Evolutionary conservation across 441 rosid species (phyloP).

Genomic region (Flueggea neowawraea): DNA sequence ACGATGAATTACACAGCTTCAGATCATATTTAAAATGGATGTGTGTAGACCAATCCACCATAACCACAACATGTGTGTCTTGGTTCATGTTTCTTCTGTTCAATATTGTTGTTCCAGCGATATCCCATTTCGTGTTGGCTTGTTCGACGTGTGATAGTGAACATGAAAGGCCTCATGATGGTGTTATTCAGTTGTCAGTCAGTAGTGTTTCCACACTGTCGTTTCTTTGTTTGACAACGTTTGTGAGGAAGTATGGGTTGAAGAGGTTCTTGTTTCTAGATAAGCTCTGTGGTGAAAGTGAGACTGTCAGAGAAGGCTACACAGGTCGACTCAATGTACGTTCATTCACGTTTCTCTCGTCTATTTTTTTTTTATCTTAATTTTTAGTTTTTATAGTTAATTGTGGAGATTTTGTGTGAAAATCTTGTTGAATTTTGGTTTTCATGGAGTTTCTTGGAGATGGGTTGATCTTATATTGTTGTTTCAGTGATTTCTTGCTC

Average conservation of each 20-base stretch:
- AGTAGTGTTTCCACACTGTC: conserved; percentile 69
- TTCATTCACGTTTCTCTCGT: not conserved
- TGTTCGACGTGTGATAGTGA: conserved; percentile 65
- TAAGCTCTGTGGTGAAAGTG: conserved; percentile 89
- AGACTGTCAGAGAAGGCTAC: conserved; percentile 62
- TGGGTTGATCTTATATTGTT: no score
- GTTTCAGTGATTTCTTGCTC: no score
- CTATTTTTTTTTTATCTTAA: no score
- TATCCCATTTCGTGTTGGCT: conserved; percentile 75
- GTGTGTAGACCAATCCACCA: conserved; percentile 82
- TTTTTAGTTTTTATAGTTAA: not conserved
- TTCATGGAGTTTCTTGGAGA: no score
- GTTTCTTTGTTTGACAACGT: conserved; percentile 66
- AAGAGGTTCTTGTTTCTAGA: conserved; percentile 83
- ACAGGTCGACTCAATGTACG: conserved; percentile 77
- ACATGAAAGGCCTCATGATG: conserved; percentile 67
- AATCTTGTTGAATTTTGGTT: no score
- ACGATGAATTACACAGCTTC: conserved; percentile 76
- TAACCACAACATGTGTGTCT: conserved; percentile 48
- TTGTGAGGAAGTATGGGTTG: conserved; percentile 60
- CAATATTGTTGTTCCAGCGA: conserved; percentile 55
- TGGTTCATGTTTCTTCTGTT: conserved; percentile 70
- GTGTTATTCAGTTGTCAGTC: conserved; percentile 73
- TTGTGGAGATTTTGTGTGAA: no score
- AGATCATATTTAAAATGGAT: conserved; percentile 77